Conservation (phyloP, 2,329 filamentous ascomycete species). For the Ophiostoma tasmaniense region DNA sequence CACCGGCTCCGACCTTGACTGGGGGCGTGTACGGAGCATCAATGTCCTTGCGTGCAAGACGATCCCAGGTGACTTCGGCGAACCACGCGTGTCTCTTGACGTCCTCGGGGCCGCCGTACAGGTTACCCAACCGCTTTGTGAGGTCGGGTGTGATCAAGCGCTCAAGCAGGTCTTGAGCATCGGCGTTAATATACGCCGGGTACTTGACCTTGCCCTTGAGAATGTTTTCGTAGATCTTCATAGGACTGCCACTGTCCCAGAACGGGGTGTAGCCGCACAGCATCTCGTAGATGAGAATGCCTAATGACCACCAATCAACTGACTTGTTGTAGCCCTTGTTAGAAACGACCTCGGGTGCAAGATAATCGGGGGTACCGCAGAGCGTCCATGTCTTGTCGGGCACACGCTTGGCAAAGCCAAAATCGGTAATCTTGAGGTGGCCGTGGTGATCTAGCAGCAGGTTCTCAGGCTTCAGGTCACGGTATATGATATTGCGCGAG, state of each 20-base stretch:
- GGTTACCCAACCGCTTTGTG: constrained; percentile 88
- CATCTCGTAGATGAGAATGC: constrained; percentile 99
- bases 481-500: constrained; percentile 91
- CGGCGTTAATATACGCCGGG: constrained; percentile 86
- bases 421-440: constrained; percentile 95
- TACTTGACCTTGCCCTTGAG: constrained; percentile 94
- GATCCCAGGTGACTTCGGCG: constrained; percentile 93
- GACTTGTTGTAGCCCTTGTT: constrained; percentile 99
- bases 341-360: constrained; percentile 95
- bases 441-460: constrained; percentile 84
- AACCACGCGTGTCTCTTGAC: constrained; percentile 98
- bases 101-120: constrained; percentile 82
- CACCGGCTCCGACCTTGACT: constrained; percentile 84
- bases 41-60: constrained; percentile 89
- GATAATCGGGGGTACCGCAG: constrained; percentile 93
- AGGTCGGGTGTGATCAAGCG: constrained; percentile 90
- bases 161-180: constrained; percentile 86
- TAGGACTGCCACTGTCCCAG: constrained; percentile 94
- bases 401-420: constrained; percentile 96
- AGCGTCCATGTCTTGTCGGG: constrained; percentile 99
- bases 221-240: constrained; percentile 99
- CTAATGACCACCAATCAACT: constrained; percentile 98
- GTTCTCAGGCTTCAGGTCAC: constrained; percentile 94
- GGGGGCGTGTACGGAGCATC: constrained; percentile 96
- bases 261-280: constrained; percentile 97